Base-by-base conservation (phyloP, 306 rosid genomes). In the Trichosanthes truncata region DNA sequence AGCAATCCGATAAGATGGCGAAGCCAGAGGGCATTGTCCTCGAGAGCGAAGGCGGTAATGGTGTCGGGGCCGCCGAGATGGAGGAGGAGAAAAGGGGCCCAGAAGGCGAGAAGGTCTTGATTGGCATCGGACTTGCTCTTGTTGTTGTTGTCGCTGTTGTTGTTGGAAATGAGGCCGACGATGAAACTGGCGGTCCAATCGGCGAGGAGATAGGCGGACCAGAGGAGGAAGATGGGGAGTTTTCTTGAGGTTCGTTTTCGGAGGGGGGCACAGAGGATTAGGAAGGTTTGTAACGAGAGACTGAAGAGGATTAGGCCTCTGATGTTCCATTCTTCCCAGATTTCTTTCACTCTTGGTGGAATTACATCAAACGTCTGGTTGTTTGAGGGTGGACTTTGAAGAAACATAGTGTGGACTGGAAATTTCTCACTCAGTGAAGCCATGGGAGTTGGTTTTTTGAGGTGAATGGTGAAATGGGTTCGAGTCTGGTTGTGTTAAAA, bases 21-120 rank as follows among this genome's bases (percentile, higher is more conserved):
- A 13, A 81, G 76, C 93, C 90, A 89, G 21, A 89, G 81, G 1
- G 86, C 77, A 25, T 89, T 86, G 61, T 89, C 92, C 25, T 86
- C 87, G 0, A 86, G 74, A 67, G 92, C 74, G 55, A 86, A 83
- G 3, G 90, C 86, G n/a, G 88, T 81, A 4, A 89, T 89, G 65
- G 92, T 85, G 83, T 89, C 86, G 26, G 90, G 92, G 20, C 90
- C 92, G 31, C 87, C 92, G 56, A 89, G 83, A 60, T 89, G 92
- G 26, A 89, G 20, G 49, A 89, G 74, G 17, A 85, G 84, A 79
- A 89, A 89, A 3, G 92, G 87, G 6, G 90, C 83, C 92, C 92
- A 89, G 7, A 89, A 81, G 0, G 86, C 89, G 20, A 80, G 48
- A n/a, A 87, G 82, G 55, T 62, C 65, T 0, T 17, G 52, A 14